Conservation (phyloP, 1,284 basidiomycete genomes). For the Chalciporus sp. region DNA sequence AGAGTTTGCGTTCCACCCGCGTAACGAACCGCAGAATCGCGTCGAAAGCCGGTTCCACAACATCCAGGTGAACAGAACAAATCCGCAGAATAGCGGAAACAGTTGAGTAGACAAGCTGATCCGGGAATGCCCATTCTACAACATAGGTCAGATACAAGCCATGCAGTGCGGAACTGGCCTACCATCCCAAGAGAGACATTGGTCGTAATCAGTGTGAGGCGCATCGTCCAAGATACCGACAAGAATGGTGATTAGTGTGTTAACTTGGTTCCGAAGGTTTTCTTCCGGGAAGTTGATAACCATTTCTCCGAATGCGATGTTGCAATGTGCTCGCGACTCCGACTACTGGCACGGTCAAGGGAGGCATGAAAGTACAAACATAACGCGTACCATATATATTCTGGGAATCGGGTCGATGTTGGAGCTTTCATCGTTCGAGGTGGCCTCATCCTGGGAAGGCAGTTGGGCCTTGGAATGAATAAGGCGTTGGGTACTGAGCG, state of each 20-base stretch:
- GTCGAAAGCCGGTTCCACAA: slow-evolving; percentile 50
- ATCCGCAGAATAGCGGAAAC: slow-evolving; percentile 73
- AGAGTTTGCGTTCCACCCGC: slow-evolving; percentile 58
- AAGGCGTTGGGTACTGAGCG: slow-evolving; percentile 54
- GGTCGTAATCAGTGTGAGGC: slow-evolving; percentile 75
- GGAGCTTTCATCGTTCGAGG: not conserved
- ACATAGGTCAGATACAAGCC: not conserved
- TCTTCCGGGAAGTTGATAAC: slow-evolving; percentile 62
- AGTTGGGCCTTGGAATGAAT: slow-evolving; percentile 61
- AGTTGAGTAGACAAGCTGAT: slow-evolving; percentile 77
- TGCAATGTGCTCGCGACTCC: slow-evolving; percentile 70
- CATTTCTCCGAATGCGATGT: slow-evolving; percentile 76
- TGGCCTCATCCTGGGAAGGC: slow-evolving; percentile 15
- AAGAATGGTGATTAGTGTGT: slow-evolving; percentile 55
- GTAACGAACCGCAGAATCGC: slow-evolving; percentile 64
- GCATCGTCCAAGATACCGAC: slow-evolving; percentile 69
- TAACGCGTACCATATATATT: slow-evolving; percentile 28
- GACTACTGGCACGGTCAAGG: slow-evolving; percentile 37
- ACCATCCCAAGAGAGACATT: slow-evolving; percentile 78
- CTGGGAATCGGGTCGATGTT: not conserved
- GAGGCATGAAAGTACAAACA: slow-evolving; percentile 2
- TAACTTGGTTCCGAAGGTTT: slow-evolving; percentile 52
- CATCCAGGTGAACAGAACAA: slow-evolving; percentile 53
- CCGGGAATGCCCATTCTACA: slow-evolving; percentile 78
- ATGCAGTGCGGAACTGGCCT: slow-evolving; percentile 14